Conservation (phyloP, 2,329 filamentous ascomycete genomes). For the Epichloe hybrida region DNA sequence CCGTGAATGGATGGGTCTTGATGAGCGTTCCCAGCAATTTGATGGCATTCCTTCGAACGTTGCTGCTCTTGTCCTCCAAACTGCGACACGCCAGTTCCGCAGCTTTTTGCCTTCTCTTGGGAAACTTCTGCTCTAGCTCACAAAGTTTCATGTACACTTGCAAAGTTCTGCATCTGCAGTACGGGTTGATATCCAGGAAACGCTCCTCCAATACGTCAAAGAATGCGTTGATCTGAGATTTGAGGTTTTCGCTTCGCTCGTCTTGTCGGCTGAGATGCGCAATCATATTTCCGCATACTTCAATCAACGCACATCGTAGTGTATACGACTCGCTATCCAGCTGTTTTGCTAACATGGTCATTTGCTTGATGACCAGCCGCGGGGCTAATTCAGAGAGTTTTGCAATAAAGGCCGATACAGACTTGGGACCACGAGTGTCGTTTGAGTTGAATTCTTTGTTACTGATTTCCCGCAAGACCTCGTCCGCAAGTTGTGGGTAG, state of each 20-base stretch:
- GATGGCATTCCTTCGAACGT: conserved; percentile 88
- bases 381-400: conserved; percentile 89
- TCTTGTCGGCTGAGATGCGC: conserved; percentile 81
- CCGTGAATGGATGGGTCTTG: conserved; percentile 85
- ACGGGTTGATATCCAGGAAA: conserved; percentile 92
- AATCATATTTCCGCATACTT: conserved; percentile 94
- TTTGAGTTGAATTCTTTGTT: conserved; percentile 98
- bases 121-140: conserved; percentile 91
- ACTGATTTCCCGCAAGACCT: conserved; percentile 84
- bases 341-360: conserved; percentile 88
- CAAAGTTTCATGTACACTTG: conserved; percentile 89
- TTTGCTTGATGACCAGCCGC: conserved; percentile 88
- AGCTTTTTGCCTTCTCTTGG: conserved; percentile 76
- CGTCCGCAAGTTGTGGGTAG: conserved; percentile 86
- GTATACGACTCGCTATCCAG: conserved; percentile 97
- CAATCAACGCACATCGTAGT: conserved; percentile 81
- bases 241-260: conserved; percentile 82
- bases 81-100: conserved; percentile 80
- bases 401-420: conserved; percentile 83
- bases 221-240: conserved; percentile 90
- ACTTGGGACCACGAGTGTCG: conserved; percentile 89
- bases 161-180: conserved; percentile 80
- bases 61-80: conserved; percentile 95
- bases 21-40: conserved; percentile 81
- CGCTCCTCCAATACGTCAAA: conserved; percentile 94